Base-by-base conservation (phyloP, 225 moss, liverwort and hornwort genomes). In the Climacium dendroides region DNA sequence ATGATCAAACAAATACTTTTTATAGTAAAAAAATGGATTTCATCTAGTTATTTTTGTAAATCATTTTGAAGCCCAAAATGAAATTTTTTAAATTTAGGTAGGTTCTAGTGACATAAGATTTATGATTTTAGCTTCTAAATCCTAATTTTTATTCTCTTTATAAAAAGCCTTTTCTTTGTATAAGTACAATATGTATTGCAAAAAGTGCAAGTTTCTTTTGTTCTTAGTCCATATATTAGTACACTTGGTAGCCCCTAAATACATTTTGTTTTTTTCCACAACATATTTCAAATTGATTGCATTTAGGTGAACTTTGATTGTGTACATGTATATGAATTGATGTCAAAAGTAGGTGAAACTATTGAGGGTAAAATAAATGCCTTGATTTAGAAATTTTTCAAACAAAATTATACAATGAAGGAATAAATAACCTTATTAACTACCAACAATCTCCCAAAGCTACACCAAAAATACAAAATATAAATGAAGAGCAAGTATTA, bases 151-250 rank as follows among this genome's bases (percentile, higher is more conserved):
- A 34, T 41, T 34, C 0, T 50, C 13, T 48, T 34, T 7, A 32
- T 20, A 2, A 7, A 19, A 12, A 48, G 0, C 3, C 4, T 6
- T 29, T 67, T 13, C 10, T 32, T 19, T 12, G 11, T 48, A 0
- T 32, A 32, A 50, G 7, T 74, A 48, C 3, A 74, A 74, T 12
- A 13, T 19, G 7, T 30, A 7, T 45, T 74, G 19, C 7, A 12
- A 48, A 41, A 41, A 41, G 2, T 47, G 0, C 4, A 73, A 48
- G 0, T 11, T 6, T 47, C 19, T 29, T 47, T 26, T 5, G 15
- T 47, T 47, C 11, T 6, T 18, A 11, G 4, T 73, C 7, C 1
- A 47, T 2, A 19, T 7, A 1, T 19, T 48, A 1, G 19, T 3
- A 74, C 29, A 19, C 13, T 74, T 50, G 1, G 5, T 7, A 20